A percentile compares a stretch with the other conserved stretches of the same genome.
These are phyloP conservation scores for Asterophora parasitica DNA, from an alignment of 768 basidiomycete species.

Conservation along the genomic window DNA sequence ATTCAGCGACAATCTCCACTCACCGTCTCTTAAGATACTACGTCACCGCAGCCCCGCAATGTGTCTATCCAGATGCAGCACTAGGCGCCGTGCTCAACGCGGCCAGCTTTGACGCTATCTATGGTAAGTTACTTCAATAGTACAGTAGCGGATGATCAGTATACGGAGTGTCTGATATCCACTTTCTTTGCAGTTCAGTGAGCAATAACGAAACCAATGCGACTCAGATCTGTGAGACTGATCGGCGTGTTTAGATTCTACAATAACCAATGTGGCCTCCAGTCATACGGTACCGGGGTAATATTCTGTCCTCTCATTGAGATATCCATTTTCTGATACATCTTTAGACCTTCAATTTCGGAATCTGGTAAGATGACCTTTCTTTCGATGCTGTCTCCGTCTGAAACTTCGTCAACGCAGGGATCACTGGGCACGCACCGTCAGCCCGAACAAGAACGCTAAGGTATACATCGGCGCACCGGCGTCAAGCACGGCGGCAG, in stretches of 20 bases:
- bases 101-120: conserved; percentile 66
- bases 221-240: background rate
- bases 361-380: conserved; percentile 38
- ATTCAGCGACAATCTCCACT: background rate
- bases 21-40: conserved; percentile 43
- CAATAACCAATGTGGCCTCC: conserved; percentile 49
- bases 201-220: conserved; percentile 5
- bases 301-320: conserved; percentile 17
- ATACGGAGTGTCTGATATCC: background rate
- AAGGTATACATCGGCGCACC: conserved; percentile 67
- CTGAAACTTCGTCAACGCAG: conserved; percentile 22
- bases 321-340: conserved; percentile 5
- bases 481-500: conserved; percentile 51
- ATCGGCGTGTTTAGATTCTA: conserved; percentile 40
- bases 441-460: conserved; percentile 54
- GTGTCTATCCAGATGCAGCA: conserved; percentile 64
- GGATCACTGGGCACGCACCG: conserved; percentile 61
- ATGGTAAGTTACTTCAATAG: conserved; percentile 33
- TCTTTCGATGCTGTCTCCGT: too few relatives aligned
- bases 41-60: conserved; percentile 61
- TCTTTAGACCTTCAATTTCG: conserved; percentile 58
- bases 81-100: conserved; percentile 55
- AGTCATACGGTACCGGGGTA: conserved; percentile 31
- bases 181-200: conserved; percentile 29
- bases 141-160: too few relatives aligned